These are phyloP conservation scores for Aspergillus aculeatinus DNA, from an alignment of 2,329 filamentous ascomycete genomes.

Conservation along the genomic window DNA sequence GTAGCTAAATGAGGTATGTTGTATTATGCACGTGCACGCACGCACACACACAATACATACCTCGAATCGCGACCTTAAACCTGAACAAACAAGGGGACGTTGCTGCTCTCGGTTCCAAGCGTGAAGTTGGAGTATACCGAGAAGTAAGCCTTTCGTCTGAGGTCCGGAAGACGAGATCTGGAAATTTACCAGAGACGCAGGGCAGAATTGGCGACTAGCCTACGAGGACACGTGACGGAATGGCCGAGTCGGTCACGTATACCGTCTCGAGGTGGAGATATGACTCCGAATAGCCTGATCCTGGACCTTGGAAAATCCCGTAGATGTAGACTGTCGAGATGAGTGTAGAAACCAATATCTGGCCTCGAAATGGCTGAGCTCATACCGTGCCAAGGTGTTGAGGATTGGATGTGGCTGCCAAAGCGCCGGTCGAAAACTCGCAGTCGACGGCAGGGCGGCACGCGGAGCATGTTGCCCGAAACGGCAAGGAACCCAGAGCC, in stretches of 20 bases:
- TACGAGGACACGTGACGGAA: no score
- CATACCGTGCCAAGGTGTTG: not conserved
- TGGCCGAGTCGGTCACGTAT: not conserved
- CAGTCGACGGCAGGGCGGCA: not conserved
- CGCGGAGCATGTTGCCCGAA: constrained; percentile 8
- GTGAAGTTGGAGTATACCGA: no score
- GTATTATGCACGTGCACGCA: no score
- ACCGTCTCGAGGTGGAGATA: not conserved
- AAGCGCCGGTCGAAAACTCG: not conserved
- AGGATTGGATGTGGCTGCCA: not conserved
- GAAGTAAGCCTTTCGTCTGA: no score
- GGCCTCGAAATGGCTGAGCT: not conserved
- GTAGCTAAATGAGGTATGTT: no score
- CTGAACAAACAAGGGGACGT: no score
- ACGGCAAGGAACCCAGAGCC: not conserved
- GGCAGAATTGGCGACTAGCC: no score
- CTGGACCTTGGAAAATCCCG: not conserved
- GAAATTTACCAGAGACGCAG: no score
- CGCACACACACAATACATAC: no score
- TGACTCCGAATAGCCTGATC: not conserved
- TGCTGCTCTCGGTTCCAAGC: no score
- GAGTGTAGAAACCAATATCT: not conserved
- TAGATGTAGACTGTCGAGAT: not conserved
- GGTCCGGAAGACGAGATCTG: no score
- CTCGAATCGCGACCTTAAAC: no score